Evolutionary conservation across 75 land plant species (phyloP).

Genomic region (Selaginella moellendorffii): DNA sequence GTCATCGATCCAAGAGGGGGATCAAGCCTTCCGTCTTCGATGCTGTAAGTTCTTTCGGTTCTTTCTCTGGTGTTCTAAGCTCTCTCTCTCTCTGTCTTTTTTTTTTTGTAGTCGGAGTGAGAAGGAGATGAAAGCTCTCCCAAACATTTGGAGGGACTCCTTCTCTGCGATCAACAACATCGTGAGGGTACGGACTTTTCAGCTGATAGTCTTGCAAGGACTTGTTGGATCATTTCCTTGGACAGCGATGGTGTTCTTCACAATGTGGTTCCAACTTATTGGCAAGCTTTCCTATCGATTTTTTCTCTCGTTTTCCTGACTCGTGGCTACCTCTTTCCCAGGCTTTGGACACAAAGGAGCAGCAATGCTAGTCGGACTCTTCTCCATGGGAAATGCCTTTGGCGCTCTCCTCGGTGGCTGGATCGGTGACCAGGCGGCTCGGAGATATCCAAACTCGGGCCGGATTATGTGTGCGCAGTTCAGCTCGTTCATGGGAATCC

Average conservation of each 20-base stretch:
- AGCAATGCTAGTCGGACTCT: constrained; percentile 63
- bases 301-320: neutral
- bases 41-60: too few relatives aligned
- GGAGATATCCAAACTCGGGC: constrained; percentile 51
- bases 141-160: constrained; percentile 56
- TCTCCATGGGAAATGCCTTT: constrained; percentile 72
- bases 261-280: constrained; percentile 96
- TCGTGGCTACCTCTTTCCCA: constrained; percentile 9
- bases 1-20: constrained; percentile 65
- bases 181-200: constrained; percentile 66
- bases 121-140: neutral
- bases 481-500: constrained; percentile 93
- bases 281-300: constrained; percentile 27
- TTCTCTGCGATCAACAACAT: constrained; percentile 67
- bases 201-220: constrained; percentile 88
- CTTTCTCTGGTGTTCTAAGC: neutral
- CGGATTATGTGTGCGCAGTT: constrained; percentile 93
- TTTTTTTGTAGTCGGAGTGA: neutral
- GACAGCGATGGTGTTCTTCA: constrained; percentile 98
- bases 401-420: constrained; percentile 82
- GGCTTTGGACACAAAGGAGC: constrained; percentile 75
- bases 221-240: constrained; percentile 97
- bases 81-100: neutral
- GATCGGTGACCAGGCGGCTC: constrained; percentile 58
- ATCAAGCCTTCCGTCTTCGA: too few relatives aligned